Evolutionary conservation across 2,329 filamentous ascomycete genomes (phyloP).

Genomic region (Fusarium avenaceum): DNA sequence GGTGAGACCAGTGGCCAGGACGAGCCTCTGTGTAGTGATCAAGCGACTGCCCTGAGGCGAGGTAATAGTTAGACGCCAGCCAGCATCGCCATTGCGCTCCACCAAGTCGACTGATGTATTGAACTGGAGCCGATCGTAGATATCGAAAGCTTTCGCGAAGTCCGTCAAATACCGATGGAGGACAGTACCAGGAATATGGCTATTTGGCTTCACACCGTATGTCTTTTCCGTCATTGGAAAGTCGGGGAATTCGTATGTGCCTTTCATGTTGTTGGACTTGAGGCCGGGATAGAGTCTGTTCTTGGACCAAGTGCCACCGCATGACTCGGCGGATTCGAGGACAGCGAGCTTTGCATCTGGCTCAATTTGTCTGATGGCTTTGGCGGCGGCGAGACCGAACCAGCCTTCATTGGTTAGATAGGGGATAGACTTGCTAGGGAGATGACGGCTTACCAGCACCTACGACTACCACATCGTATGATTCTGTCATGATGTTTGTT

Average conservation of each 20-base stretch:
- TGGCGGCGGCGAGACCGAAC: slow-evolving; percentile 66
- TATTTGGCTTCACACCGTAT: slow-evolving; percentile 55
- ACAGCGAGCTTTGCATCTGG: slow-evolving; percentile 62
- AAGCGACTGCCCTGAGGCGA: slow-evolving; percentile 1
- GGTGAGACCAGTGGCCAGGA: slow-evolving; percentile 65
- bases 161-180: slow-evolving; percentile 56
- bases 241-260: slow-evolving; percentile 74
- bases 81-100: slow-evolving; percentile 36
- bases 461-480: slow-evolving; percentile 46
- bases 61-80: slow-evolving; percentile 40
- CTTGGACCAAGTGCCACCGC: slow-evolving; percentile 73
- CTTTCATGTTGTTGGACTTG: slow-evolving; percentile 73
- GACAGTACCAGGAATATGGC: slow-evolving; percentile 55
- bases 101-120: slow-evolving; percentile 64
- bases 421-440: accelerated
- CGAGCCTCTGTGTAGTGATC: slow-evolving; percentile 56
- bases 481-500: slow-evolving; percentile 13
- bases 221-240: slow-evolving; percentile 68
- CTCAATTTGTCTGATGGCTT: slow-evolving; percentile 64
- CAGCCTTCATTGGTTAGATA: slow-evolving; percentile 54
- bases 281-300: slow-evolving; percentile 71
- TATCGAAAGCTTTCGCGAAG: slow-evolving; percentile 60
- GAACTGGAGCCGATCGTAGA: slow-evolving; percentile 64
- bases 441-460: slow-evolving; percentile 36
- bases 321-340: slow-evolving; percentile 63